Evolutionary conservation across 1,139 yeast genomes (phyloP).

Genomic region (Waltiozyma sp.): DNA sequence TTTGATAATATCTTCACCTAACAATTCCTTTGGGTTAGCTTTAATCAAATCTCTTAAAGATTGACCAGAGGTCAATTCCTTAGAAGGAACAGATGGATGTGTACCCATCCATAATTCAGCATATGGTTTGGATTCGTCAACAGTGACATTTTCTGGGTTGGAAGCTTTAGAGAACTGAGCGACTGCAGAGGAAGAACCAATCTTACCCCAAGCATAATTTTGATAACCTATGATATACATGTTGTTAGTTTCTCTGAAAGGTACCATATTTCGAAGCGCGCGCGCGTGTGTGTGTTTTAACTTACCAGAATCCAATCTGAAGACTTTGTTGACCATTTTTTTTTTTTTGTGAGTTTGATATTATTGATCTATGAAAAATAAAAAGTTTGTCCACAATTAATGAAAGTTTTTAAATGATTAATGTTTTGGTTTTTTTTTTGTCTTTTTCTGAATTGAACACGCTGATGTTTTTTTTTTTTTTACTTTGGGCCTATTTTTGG

Average conservation of each 20-base stretch:
- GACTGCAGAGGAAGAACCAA: constrained; percentile 76
- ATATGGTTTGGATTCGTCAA: constrained; percentile 69
- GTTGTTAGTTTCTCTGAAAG: too few species aligned
- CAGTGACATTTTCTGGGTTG: constrained; percentile 40
- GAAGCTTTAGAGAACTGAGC: constrained; percentile 75
- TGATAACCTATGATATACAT: constrained; percentile 35
- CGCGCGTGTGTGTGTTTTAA: too few species aligned
- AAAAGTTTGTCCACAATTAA: too few species aligned
- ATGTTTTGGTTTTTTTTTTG: too few species aligned
- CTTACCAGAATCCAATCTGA: constrained; percentile 28
- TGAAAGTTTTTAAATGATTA: too few species aligned
- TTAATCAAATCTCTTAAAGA: constrained; percentile 56
- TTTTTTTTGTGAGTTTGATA: too few species aligned
- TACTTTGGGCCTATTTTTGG: too few species aligned
- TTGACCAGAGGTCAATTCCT: constrained; percentile 37
- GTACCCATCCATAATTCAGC: constrained; percentile 99
- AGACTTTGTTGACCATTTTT: constrained; percentile 23
- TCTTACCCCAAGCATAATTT: constrained; percentile 79
- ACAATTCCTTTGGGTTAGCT: constrained; percentile 44
- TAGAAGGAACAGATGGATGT: constrained; percentile 87
- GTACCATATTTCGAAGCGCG: too few species aligned
- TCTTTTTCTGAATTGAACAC: neutral
- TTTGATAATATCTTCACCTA: constrained; percentile 45
- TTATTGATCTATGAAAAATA: neutral
- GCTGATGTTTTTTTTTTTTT: too few species aligned